Conservation (phyloP, 345 rosid species). For the Citrus mangshanensis region DNA sequence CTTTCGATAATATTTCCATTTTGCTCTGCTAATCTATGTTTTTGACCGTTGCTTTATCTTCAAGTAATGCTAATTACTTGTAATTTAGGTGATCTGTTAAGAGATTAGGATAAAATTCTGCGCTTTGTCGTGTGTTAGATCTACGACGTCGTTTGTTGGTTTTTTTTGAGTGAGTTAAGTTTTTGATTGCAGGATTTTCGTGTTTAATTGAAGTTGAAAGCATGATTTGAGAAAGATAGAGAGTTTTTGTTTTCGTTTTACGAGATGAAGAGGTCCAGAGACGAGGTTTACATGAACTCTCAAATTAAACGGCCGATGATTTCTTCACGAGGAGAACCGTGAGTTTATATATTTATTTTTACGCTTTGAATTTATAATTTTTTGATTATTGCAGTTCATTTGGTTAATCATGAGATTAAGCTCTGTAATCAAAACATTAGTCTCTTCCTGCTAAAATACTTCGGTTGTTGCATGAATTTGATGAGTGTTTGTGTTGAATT, state of each 20-base stretch:
- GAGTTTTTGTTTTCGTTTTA: slow-evolving; percentile 8
- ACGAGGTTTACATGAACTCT: slow-evolving; percentile 57
- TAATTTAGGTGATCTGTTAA: slow-evolving; percentile 34
- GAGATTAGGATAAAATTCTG: slow-evolving; percentile 25
- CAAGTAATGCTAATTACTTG: slow-evolving; percentile 38
- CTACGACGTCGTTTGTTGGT: slow-evolving; percentile 33
- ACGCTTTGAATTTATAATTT: neutral
- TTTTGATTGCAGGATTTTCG: slow-evolving; percentile 26
- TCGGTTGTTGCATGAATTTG: slow-evolving; percentile 9
- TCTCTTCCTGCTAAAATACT: slow-evolving; percentile 3
- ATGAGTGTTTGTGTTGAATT: slow-evolving; percentile 4
- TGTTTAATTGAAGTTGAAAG: slow-evolving; percentile 30
- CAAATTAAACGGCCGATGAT: slow-evolving; percentile 55
- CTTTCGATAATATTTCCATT: neutral
- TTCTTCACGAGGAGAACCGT: slow-evolving; percentile 79
- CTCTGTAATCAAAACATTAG: neutral
- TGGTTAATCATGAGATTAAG: slow-evolving; percentile 23
- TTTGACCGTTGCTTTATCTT: slow-evolving; percentile 29
- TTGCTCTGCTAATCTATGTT: neutral
- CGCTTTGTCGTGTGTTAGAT: slow-evolving; percentile 35
- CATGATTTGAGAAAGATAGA: slow-evolving; percentile 32
- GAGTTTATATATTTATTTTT: slow-evolving; percentile 23
- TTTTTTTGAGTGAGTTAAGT: slow-evolving; percentile 16
- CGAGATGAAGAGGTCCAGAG: slow-evolving; percentile 83
- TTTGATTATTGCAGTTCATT: slow-evolving; percentile 13